These are phyloP conservation scores for Medicago ruthenica DNA, from an alignment of 306 rosid genomes.

Conservation along the genomic window DNA sequence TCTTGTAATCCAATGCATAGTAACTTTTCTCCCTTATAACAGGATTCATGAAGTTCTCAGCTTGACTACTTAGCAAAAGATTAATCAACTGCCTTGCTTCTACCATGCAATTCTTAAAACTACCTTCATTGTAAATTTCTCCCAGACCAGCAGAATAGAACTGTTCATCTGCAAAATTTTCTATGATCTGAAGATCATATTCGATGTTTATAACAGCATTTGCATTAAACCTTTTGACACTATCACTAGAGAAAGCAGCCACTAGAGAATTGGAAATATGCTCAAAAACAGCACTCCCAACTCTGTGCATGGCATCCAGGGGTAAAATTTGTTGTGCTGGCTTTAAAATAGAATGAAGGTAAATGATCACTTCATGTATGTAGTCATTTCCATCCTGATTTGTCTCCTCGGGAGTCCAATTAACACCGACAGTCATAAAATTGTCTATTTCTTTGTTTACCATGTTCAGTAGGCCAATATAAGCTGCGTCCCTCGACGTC, in stretches of 20 bases:
- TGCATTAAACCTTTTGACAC: constrained; percentile 82
- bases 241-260: constrained; percentile 70
- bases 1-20: constrained; percentile 80
- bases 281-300: constrained; percentile 85
- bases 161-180: constrained; percentile 85
- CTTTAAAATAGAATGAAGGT: constrained; percentile 81
- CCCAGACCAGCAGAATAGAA: constrained; percentile 75
- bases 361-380: constrained; percentile 70
- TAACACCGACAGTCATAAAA: constrained; percentile 63
- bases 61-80: constrained; percentile 84
- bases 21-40: constrained; percentile 77
- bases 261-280: constrained; percentile 75
- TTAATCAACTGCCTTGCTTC: constrained; percentile 82
- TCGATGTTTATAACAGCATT: constrained; percentile 67
- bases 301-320: constrained; percentile 72
- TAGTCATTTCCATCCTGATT: constrained; percentile 68
- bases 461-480: constrained; percentile 64
- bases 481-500: constrained; percentile 83
- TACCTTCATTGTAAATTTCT: constrained; percentile 68
- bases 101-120: constrained; percentile 66
- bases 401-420: constrained; percentile 85
- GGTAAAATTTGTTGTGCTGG: constrained; percentile 85
- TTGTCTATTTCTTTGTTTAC: constrained; percentile 71
- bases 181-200: constrained; percentile 67
- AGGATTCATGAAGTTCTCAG: constrained; percentile 94